These are phyloP conservation scores for Russula vinacea DNA, from an alignment of 768 basidiomycete genomes.

Conservation along the genomic window DNA sequence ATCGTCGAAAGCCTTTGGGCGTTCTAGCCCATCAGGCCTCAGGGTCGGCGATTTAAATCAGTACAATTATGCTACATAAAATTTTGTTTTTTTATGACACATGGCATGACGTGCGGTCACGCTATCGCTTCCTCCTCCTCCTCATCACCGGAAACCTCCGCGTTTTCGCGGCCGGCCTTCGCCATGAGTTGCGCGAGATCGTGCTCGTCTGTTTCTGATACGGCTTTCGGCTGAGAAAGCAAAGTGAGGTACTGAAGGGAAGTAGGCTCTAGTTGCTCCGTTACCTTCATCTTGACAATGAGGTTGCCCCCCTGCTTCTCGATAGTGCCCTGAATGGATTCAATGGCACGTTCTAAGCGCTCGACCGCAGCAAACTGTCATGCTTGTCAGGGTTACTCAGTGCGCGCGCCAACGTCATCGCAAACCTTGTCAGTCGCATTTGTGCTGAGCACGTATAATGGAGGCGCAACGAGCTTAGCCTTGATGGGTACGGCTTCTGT, in stretches of 20 bases:
- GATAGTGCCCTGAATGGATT: constrained; percentile 81
- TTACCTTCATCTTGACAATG: constrained; percentile 94
- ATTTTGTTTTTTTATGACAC: constrained; percentile 3
- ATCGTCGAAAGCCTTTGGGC: constrained; percentile 41
- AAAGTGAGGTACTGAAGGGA: neutral
- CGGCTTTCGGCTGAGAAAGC: constrained; percentile 80
- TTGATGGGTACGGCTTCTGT: constrained; percentile 93
- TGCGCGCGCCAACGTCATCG: neutral
- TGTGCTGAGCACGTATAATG: constrained; percentile 91
- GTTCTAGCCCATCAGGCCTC: constrained; percentile 14
- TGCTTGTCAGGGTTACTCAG: constrained; percentile 3
- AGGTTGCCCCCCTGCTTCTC: constrained; percentile 81
- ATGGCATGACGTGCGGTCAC: constrained; percentile 8
- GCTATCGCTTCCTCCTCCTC: constrained; percentile 53
- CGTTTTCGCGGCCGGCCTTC: constrained; percentile 89
- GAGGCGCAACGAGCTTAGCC: constrained; percentile 94
- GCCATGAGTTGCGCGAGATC: constrained; percentile 97
- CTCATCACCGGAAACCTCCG: constrained; percentile 93
- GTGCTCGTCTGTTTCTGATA: constrained; percentile 96
- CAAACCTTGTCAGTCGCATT: constrained; percentile 93
- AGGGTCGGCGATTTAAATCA: neutral
- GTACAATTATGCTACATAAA: constrained; percentile 21
- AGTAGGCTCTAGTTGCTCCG: constrained; percentile 20
- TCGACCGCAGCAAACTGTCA: constrained; percentile 84
- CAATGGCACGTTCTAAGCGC: constrained; percentile 88